Base-by-base conservation (phyloP, 2,329 filamentous ascomycete species). In the Exophiala oligosperma region DNA sequence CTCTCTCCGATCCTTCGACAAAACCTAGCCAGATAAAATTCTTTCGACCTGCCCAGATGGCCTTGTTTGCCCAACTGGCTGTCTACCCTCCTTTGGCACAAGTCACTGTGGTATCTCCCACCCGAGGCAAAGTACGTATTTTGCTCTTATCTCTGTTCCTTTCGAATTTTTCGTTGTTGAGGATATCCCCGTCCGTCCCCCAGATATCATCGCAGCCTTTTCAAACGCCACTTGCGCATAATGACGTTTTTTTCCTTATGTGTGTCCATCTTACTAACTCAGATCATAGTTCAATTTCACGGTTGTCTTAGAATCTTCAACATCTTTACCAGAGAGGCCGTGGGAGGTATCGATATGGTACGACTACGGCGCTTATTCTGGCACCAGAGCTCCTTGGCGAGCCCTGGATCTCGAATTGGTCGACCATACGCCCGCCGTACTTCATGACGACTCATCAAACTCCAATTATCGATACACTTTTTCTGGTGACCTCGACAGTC, bases 321-420 rank as follows among this genome's bases (percentile, higher is more conserved):
- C 71, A 23, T 77, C 77, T 37, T 81, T 81, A 48, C 77, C 79
- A 6, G 74, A 82, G 14, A 77, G 84, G 60, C 68, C 79, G 21
- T 94, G 90, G 87, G 82, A 94, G 66, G 83, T 91, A 32, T 83
- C 84, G 14, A 73, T 95, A 6, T 96, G 91, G 90, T 84, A 90
- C 62, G 86, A 88, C 65, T 81, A 83, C 52, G 77, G 71, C 37
- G 79, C 81, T 85, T 60, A 74, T 41, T 54, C 56, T 21, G 61
- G 60, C n/a, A 52, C 41, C 53, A 64, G 55, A 32, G 52, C 60
- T 7, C 55, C 73, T 76, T 92, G 79, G 82, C 76, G 69, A 4
- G 81, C 87, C 23, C 76, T 84, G 17, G 74, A 76, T 26, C 75
- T 94, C 2, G 77, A 84, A 52, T 67, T 71, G 32, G 70, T 69